Base-by-base conservation (phyloP, 768 basidiomycete genomes). In the Auriscalpium microsporum region DNA sequence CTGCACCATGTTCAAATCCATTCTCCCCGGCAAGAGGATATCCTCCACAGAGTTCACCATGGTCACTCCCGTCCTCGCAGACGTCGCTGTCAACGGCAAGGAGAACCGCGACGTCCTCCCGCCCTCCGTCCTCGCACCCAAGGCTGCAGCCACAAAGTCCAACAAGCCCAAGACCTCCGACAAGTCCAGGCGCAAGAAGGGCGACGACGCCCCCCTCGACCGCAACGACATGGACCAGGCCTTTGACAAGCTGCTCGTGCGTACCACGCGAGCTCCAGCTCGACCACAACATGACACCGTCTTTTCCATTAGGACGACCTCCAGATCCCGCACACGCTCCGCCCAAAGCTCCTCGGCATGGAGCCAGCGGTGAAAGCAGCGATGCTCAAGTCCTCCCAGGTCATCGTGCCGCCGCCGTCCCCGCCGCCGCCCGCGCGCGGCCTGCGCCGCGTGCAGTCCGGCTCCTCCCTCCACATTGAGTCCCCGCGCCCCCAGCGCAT, bases 341-440 rank as follows among this genome's bases (percentile, higher is more conserved):
- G 92, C 8, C 85, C 84, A 1, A 90, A 91, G 69, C 80, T 94
- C 16, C 75, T 76, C 48, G 82, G 81, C 14, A 90, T 95, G 80
- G 90, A 94, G 55, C 72, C 84, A 0, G 82, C 86, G 1, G 87
- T 95, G 50, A 95, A 95, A 67, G 90, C 88, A 5, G 89, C 88
- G 11, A 94, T 95, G 89, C 74, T 95, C 54, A 91, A 89, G 66
- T 90, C 90, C 0, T 91, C 90, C 1, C 82, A 86, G 34, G 70
- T 56, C 72, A 72, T 33, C 64, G 67, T 23, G 60, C 69, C 28
- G 65, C 69, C 28, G 65, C 63, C 60, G 19, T 36, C 56, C 21
- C 70, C 70, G 40, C 78, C 80, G 2, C 60, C 66, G 16, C 78
- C 81, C 4, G 80, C 85, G 28, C 77, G 78, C 48, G 71, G 79